phyloP scores from a whole-genome alignment of 495 filamentous ascomycete genomes.

The Physcia stellaris region DNA sequence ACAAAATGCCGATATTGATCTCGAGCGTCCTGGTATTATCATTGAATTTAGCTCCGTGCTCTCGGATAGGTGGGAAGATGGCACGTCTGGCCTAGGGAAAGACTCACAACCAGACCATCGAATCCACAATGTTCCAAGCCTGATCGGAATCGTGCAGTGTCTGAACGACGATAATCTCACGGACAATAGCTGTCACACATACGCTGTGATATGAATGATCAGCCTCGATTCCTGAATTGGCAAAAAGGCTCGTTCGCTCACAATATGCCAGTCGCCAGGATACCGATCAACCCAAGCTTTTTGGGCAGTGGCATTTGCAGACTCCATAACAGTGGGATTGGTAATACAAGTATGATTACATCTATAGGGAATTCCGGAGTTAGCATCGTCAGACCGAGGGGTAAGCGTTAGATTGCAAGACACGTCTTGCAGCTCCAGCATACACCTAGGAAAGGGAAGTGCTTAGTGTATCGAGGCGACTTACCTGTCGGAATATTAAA shows the following conservation, averaged over 20 bases:
- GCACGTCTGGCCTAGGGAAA: too few species aligned
- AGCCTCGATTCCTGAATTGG: neutral
- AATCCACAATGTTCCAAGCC: neutral
- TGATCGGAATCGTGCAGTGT: neutral
- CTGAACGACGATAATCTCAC: neutral
- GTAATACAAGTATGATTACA: slow-evolving; percentile 30
- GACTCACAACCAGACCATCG: neutral
- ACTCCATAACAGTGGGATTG: slow-evolving; percentile 32
- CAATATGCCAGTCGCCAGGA: slow-evolving; percentile 26
- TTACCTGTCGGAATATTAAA: too few species aligned
- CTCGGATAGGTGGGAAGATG: too few species aligned
- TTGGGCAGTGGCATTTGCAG: slow-evolving; percentile 32
- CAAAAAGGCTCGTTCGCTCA: neutral
- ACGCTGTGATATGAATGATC: neutral
- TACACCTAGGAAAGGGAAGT: too few species aligned
- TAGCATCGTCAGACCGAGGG: too few species aligned
- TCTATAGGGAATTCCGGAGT: too few species aligned
- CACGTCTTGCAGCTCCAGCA: too few species aligned
- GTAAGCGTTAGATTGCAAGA: too few species aligned
- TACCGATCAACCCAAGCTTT: slow-evolving; percentile 31
- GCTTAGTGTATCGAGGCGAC: too few species aligned
- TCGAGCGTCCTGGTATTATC: too few species aligned
- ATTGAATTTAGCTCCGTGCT: too few species aligned
- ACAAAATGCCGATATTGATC: too few species aligned
- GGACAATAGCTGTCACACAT: neutral